Evolutionary conservation across 371 early-diverging fungal species (phyloP).

Genomic region (Sanchytrium tribonematis): DNA sequence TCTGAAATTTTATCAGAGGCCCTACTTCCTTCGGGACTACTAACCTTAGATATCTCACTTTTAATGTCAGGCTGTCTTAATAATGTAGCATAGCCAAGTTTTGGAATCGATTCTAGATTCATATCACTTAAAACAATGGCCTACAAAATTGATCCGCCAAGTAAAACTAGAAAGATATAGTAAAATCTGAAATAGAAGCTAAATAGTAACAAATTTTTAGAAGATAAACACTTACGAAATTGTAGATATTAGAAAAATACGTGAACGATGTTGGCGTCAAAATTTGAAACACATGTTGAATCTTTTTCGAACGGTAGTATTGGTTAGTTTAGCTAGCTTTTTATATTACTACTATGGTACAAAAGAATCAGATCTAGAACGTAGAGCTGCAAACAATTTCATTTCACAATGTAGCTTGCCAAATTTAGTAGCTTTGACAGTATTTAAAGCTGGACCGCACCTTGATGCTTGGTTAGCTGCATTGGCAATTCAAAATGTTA

Average conservation of each 20-base stretch:
- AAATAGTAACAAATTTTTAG: no score
- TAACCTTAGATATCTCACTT: not conserved
- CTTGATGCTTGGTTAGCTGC: not conserved
- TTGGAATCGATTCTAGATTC: not conserved
- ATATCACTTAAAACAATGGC: no score
- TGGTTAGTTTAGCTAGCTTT: not conserved
- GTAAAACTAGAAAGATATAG: no score
- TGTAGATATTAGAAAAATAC: no score
- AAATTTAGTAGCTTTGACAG: not conserved
- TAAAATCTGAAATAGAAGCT: no score
- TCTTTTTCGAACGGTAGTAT: not conserved
- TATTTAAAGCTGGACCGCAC: not conserved
- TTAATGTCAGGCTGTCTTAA: not conserved
- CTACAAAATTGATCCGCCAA: no score
- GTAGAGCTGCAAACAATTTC: not conserved
- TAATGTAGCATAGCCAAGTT: not conserved
- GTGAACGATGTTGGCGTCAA: no score
- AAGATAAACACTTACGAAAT: no score
- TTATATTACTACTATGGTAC: not conserved
- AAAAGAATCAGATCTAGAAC: not conserved
- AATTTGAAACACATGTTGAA: not conserved
- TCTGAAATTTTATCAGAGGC: not conserved
- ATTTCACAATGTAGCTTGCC: not conserved
- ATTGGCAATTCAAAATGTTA: not conserved
- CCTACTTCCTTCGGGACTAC: not conserved